Percentiles rank a stretch among this genome's conserved stretches.
Conservation (phyloP, 1,139 yeast species). For the Saccharomyces pastorianus region DNA sequence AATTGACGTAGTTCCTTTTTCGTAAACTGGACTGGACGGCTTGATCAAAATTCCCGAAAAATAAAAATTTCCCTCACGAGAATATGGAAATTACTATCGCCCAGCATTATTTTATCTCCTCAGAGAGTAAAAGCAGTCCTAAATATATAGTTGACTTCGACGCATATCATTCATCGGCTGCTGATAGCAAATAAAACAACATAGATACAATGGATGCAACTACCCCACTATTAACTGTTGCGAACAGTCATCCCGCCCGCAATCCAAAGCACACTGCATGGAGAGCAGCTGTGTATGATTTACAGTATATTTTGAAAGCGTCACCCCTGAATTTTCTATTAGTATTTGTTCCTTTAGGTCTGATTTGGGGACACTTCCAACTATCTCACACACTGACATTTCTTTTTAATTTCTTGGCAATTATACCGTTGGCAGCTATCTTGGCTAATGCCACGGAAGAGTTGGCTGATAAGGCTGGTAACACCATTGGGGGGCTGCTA, state of each 20-base stretch:
- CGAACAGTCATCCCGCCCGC: constrained; percentile 5
- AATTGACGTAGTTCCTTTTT: background rate
- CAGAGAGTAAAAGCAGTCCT: background rate
- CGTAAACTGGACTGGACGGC: background rate
- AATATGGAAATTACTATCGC: background rate
- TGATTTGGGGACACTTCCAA: constrained; percentile 48
- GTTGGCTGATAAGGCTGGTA: constrained; percentile 74
- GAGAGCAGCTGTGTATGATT: constrained; percentile 12
- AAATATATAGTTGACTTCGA: background rate
- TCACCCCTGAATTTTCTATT: constrained; percentile 74
- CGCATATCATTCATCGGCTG: background rate
- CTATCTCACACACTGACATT: constrained; percentile 55
- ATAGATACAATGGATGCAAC: constrained; percentile 12
- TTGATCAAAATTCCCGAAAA: background rate
- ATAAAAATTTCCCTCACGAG: background rate
- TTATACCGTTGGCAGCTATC: constrained; percentile 85
- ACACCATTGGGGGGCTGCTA: constrained; percentile 83
- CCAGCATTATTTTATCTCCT: background rate
- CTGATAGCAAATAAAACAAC: background rate
- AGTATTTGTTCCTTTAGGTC: constrained; percentile 82
- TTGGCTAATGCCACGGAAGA: constrained; percentile 92
- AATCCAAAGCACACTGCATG: constrained; percentile 6
- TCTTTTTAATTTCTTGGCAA: constrained; percentile 75
- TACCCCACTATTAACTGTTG: constrained; percentile 10
- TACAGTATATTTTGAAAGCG: constrained; percentile 39